Evolutionary conservation across 2,329 filamentous ascomycete species (phyloP), one percentile per base, ranked within the genome.

Genomic region (Diaporthe helianthi): DNA sequence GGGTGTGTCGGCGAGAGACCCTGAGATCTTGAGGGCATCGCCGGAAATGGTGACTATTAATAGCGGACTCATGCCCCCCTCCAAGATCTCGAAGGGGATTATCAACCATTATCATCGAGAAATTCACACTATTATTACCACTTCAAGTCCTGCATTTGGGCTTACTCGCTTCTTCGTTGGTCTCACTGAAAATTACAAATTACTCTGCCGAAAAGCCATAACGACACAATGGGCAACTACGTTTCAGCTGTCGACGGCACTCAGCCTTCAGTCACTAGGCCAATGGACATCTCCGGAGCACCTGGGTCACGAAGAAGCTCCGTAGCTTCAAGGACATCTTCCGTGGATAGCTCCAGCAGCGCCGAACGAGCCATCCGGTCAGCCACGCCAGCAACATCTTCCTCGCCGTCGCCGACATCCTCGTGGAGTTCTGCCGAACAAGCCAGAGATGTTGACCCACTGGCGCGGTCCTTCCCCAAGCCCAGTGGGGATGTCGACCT

Each of bases 401-500:
- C 53, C 8, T 54, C 49, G 22, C 29, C 33, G 9, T 49, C 51
- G 8, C 46, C 61, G 7, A 17, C 41, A 13, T 26, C 47, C 41
- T 47, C 55, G 5, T 44, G 29, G 36, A 22, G 6, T 5, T 24
- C 26, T 24, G 31, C 26, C 22, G 52, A 61, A 1, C 26, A 55
- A 5, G 44, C 31, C 22, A 52, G 52, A 31, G 67, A 68, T 31
- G 65, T 73, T 19, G 79, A 82, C 71, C 77, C 79, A 6, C 73
- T 84, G 15, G 75, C 76, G 17, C 80, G 80, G 26, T 71, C 76
- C 3, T 85, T 80, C 71, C 81, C 82, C 60, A 80, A 81, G 74
- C 83, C 83, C 2, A 58, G 72, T 1, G 72, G 76, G 2, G 78
- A 83, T 12, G 69, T 84, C 44, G 76, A 83, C 65, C 74, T 86